Evolutionary conservation across 257 asterid genomes (phyloP).

Genomic region (Fraxinus pennsylvanica): DNA sequence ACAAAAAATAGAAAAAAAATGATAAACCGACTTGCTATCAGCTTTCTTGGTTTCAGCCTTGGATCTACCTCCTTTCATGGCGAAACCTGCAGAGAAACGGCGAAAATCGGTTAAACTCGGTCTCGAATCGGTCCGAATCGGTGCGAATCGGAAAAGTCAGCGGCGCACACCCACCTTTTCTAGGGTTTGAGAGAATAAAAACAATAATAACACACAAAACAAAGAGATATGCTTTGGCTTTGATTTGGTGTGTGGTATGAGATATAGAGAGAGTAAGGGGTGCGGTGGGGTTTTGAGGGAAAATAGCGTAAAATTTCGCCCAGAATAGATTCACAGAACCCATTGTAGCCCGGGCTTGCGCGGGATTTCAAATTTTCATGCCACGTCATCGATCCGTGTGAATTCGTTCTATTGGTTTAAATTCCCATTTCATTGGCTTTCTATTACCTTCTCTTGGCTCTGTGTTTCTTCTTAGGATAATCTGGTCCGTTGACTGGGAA

Average conservation of each 20-base stretch:
- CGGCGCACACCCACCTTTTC: conserved; percentile 30
- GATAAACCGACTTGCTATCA: conserved; percentile 60
- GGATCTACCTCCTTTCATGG: conserved; percentile 78
- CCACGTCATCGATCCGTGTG: conserved; percentile 68
- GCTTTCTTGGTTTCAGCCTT: conserved; percentile 56
- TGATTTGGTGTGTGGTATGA: conserved; percentile 32
- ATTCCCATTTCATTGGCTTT: conserved; percentile 25
- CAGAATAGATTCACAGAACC: conserved; percentile 37
- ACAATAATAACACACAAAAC: conserved; percentile 25
- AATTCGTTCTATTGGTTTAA: conserved; percentile 20
- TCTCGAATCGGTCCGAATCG: conserved; percentile 6
- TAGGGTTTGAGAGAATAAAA: conserved; percentile 7
- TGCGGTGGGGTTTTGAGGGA: conserved; percentile 42
- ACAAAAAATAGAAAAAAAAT: too few relatives aligned
- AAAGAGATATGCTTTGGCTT: conserved; percentile 42
- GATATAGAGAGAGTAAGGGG: conserved; percentile 40
- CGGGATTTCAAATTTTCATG: conserved; percentile 76
- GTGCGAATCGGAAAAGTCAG: conserved; percentile 30
- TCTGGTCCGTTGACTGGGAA: conserved; percentile 37
- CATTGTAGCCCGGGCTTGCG: conserved; percentile 95
- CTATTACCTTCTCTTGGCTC: conserved; percentile 34
- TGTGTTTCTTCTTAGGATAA: conserved; percentile 70
- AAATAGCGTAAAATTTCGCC: conserved; percentile 41
- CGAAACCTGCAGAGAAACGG: conserved; percentile 36
- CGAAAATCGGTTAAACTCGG: conserved; percentile 46